Percentiles rank a stretch among this genome's conserved stretches.
These are phyloP conservation scores for Lolium perenne DNA, from an alignment of 176 grass and related monocot species.

Conservation along the genomic window DNA sequence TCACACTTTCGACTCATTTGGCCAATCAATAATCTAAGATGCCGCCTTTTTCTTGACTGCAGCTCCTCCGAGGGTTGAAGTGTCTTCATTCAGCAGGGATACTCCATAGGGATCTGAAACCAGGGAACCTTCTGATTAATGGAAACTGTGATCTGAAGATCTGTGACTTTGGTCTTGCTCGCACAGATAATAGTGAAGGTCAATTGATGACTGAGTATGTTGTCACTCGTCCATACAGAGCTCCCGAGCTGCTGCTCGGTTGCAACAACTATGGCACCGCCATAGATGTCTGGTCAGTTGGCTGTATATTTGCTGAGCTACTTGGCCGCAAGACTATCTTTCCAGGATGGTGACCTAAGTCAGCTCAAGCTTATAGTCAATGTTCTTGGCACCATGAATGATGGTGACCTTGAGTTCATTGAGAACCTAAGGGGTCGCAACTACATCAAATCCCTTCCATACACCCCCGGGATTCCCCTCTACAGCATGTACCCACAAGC, in stretches of 20 bases:
- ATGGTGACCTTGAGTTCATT: not conserved
- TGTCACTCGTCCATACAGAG: not conserved
- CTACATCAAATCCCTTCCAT: not conserved
- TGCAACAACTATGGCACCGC: not conserved
- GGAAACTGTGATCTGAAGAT: not conserved
- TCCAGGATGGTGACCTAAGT: not conserved
- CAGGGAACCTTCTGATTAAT: not conserved
- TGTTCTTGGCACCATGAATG: not conserved
- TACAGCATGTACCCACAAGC: not conserved
- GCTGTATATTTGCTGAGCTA: slow-evolving; percentile 5
- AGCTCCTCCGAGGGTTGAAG: not conserved
- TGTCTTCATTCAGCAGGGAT: not conserved
- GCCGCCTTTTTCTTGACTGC: not conserved
- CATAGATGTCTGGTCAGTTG: not conserved
- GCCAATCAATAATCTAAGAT: not conserved
- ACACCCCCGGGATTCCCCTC: not conserved
- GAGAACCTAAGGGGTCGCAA: not conserved
- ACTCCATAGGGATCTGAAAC: not conserved
- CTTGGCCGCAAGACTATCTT: not conserved
- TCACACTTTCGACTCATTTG: not conserved
- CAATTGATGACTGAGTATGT: not conserved
- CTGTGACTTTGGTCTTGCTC: not conserved
- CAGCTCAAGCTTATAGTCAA: not conserved
- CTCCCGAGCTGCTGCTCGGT: not conserved
- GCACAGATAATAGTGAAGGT: not conserved